Conservation (phyloP, 192 early-diverging fungal species). For the Bifiguratus adelaidae region DNA sequence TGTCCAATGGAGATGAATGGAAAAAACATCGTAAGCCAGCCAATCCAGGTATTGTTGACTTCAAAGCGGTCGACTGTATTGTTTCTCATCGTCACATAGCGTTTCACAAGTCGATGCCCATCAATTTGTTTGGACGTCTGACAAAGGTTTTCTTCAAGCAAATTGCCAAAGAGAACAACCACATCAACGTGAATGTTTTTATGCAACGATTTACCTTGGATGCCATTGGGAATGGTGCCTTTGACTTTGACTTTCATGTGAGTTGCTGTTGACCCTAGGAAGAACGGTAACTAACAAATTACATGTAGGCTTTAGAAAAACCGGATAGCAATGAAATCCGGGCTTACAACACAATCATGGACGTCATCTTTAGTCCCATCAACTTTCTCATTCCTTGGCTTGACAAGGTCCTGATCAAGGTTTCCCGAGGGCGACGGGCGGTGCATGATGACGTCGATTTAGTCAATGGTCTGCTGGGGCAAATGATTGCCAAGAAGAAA, state of each 20-base stretch:
- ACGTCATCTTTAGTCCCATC: slow-evolving; percentile 9
- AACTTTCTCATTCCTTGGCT: slow-evolving; percentile 33
- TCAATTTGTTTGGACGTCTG: slow-evolving; percentile 11
- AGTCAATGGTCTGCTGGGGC: slow-evolving; percentile 14
- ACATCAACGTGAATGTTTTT: slow-evolving; percentile 4
- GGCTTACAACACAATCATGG: slow-evolving; percentile 1
- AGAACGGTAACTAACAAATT: background rate
- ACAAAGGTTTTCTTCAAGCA: background rate
- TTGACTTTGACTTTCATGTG: slow-evolving; percentile 3
- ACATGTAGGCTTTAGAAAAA: background rate
- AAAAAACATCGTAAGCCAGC: slow-evolving; percentile 10
- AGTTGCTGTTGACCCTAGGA: background rate
- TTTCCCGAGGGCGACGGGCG: slow-evolving; percentile 17
- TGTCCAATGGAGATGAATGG: slow-evolving; percentile 9
- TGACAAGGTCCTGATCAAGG: slow-evolving; percentile 20
- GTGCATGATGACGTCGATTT: slow-evolving; percentile 16
- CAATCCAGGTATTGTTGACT: slow-evolving; percentile 3
- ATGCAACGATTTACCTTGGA: slow-evolving; percentile 10
- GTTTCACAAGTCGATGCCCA: slow-evolving; percentile 13
- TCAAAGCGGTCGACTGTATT: slow-evolving; percentile 1
- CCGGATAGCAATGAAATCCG: background rate
- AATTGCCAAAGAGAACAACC: background rate
- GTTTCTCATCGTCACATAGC: too few relatives aligned
- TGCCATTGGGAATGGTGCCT: slow-evolving; percentile 5
- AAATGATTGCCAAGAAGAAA: slow-evolving; percentile 24